A percentile compares a stretch with the other conserved stretches of the same genome.
phyloP scores from a whole-genome alignment of 805 yeast species.

The Starmera quercuum region DNA sequence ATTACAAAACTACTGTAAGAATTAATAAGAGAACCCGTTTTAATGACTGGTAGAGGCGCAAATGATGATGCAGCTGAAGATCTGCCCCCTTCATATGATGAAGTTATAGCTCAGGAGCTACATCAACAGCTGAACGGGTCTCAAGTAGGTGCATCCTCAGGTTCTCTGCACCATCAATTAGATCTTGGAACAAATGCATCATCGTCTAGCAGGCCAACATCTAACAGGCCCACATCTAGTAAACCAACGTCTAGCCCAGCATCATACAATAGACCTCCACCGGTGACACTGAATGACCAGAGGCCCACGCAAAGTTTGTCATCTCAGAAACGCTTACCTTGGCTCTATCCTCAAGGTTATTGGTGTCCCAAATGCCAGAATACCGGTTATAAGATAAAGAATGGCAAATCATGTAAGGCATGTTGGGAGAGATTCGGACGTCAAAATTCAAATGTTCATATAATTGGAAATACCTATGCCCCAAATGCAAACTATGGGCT shows the following conservation, averaged over 20 bases:
- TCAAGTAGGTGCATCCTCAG: conserved; percentile 10
- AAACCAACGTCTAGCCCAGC: neutral
- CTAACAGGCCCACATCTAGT: conserved; percentile 1
- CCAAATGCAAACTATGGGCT: conserved; percentile 2
- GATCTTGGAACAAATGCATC: no score
- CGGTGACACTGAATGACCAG: no score
- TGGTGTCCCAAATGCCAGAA: conserved; percentile 65
- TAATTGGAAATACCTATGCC: conserved; percentile 1
- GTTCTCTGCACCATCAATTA: conserved; percentile 8
- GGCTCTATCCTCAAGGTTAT: conserved; percentile 57
- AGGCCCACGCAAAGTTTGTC: neutral
- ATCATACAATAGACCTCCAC: neutral
- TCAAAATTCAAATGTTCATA: conserved; percentile 2
- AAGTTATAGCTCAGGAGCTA: conserved; percentile 25
- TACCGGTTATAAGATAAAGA: conserved; percentile 56
- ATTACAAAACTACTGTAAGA: no score
- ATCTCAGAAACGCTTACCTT: conserved; percentile 35
- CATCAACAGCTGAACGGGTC: neutral
- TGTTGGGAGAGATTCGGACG: conserved; percentile 63
- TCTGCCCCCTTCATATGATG: conserved; percentile 40
- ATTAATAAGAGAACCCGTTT: no score
- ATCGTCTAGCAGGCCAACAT: no score
- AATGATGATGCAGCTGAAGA: no score
- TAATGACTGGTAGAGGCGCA: no score
- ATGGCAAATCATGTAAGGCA: conserved; percentile 56